phyloP scores from a whole-genome alignment of 495 filamentous ascomycete species.

The Pyronema domesticum region DNA sequence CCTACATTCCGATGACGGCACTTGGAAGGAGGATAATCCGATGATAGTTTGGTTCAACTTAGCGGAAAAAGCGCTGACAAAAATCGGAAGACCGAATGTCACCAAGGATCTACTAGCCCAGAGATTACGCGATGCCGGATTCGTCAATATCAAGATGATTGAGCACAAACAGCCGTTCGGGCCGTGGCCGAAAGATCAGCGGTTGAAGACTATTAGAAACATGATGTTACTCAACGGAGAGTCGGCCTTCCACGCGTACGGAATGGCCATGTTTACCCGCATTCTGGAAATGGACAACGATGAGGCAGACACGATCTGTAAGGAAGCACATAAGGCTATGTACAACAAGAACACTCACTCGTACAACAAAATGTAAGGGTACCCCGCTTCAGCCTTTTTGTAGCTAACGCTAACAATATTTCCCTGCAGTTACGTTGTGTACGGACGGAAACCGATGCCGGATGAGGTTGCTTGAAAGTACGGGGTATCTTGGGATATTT shows the following conservation, averaged over 20 bases:
- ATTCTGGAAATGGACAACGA: slow-evolving; percentile 4
- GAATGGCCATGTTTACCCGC: slow-evolving; percentile 5
- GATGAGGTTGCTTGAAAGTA: too few species aligned
- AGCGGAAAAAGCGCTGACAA: neutral
- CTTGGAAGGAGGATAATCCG: neutral
- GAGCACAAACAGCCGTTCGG: slow-evolving; percentile 25
- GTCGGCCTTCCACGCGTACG: neutral
- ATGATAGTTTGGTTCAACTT: neutral
- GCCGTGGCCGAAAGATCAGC: slow-evolving; percentile 33
- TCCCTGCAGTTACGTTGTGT: too few species aligned
- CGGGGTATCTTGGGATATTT: too few species aligned
- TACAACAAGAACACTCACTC: slow-evolving; percentile 3
- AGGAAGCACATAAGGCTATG: neutral
- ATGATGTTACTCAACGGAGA: neutral
- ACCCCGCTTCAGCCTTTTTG: too few species aligned
- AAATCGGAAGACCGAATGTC: neutral
- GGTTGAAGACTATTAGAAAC: slow-evolving; percentile 31
- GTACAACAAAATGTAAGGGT: neutral
- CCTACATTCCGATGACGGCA: neutral
- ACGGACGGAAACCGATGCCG: too few species aligned
- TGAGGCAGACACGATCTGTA: neutral
- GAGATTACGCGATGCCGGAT: neutral
- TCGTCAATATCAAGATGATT: slow-evolving; percentile 7
- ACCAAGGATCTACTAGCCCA: neutral
- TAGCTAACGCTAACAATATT: too few species aligned